Evolutionary conservation across 331 rosid species (phyloP).

Genomic region (Rhamnella rubrinervis): DNA sequence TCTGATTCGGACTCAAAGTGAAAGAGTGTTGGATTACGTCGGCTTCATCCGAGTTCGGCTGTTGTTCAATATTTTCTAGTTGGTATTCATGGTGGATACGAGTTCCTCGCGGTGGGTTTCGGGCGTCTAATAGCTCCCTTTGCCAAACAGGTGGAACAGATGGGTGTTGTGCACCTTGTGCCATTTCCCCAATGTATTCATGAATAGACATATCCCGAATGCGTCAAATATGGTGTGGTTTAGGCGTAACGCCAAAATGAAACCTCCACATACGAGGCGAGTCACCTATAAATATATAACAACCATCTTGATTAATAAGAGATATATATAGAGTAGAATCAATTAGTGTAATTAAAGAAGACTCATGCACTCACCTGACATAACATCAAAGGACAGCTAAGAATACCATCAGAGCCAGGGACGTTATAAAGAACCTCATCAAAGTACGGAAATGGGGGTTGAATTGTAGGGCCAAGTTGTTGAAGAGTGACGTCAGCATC

Average conservation of each 20-base stretch:
- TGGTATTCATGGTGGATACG: background rate
- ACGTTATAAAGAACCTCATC: conserved; percentile 25
- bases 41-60: background rate
- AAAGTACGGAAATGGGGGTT: conserved; percentile 32
- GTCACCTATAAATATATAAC: background rate
- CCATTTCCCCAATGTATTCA: background rate
- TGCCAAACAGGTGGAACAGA: conserved; percentile 17
- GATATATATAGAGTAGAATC: too few species aligned
- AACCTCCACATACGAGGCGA: conserved; percentile 9
- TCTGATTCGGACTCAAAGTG: conserved; percentile 27
- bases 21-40: conserved; percentile 25
- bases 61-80: background rate
- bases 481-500: conserved; percentile 18
- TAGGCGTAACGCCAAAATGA: conserved; percentile 5
- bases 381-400: conserved; percentile 35
- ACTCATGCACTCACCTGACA: conserved; percentile 27
- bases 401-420: conserved; percentile 27
- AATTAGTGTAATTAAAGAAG: too few species aligned
- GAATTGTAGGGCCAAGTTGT: conserved; percentile 22
- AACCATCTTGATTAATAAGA: too few species aligned
- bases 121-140: background rate
- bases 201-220: background rate
- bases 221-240: conserved; percentile 10
- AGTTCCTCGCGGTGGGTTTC: background rate
- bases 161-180: background rate